Base-by-base conservation (phyloP, 768 basidiomycete genomes). In the Kwoniella dejecticola region DNA sequence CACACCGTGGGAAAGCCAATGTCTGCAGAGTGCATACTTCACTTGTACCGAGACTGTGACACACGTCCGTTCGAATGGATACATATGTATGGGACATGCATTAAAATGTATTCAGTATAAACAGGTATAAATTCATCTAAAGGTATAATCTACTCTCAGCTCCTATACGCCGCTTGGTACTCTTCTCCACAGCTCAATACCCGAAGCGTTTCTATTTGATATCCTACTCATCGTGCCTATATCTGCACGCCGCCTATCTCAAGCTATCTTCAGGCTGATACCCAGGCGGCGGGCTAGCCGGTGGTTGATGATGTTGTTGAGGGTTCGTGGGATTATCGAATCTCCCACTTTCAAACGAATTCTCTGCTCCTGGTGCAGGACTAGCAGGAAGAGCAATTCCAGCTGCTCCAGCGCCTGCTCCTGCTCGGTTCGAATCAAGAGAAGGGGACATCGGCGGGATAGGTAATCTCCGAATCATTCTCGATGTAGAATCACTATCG, bases 391-490 rank as follows among this genome's bases (percentile, higher is more conserved):
- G 21, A 2, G 60, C 60, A 7, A 62, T 62, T 5, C 52, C 44
- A 11, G 60, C 60, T n/a, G 60, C 60, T 23, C 30, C 30, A 19
- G 41, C 36, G 54, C n/a, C n/a, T 36, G 33, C 15, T 7, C 33
- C 33, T 7, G 15, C 33, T 7, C 7, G 33, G 15, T 36, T 36
- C 33, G 33, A 36, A 15, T 15, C 33, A 36, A 36, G 33, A 15
- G 33, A 36, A 36, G 33, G 33, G 15, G 33, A 36, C 33, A 36
- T 36, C 7, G 70, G 70, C 7, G 70, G 70, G 17, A 68, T 63
- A 54, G 70, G 70, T 50, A 71, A 57, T 50, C 60, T 44, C 29
- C 70, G 46, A 10, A 54, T 48, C 49, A 47, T 38, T n/a, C 31
- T 62, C 17, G 60, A 63, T 3, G 48, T 33, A 3, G 56, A 24